These are phyloP conservation scores for Fagopyrum homotropicum DNA, from an alignment of 148 eudicot species.

Conservation along the genomic window DNA sequence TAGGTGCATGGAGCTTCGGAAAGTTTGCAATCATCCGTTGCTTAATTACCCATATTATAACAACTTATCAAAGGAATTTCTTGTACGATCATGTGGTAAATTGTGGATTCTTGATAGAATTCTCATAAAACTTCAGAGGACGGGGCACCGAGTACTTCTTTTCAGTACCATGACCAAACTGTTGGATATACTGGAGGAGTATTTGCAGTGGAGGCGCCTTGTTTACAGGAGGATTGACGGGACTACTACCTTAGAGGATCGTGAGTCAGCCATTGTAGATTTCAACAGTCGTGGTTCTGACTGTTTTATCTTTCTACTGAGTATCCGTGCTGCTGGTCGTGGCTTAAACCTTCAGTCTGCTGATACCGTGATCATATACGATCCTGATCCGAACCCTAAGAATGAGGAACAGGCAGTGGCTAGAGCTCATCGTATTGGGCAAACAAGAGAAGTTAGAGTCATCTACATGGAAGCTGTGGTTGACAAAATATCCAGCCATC, in stretches of 20 bases:
- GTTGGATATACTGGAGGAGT: slow-evolving; percentile 87
- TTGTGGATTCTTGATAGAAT: slow-evolving; percentile 87
- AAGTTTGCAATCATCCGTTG: slow-evolving; percentile 93
- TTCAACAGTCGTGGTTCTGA: slow-evolving; percentile 72
- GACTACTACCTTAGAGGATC: slow-evolving; percentile 90
- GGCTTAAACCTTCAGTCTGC: slow-evolving; percentile 97
- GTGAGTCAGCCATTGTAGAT: slow-evolving; percentile 93
- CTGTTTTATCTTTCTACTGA: slow-evolving; percentile 92
- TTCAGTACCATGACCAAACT: slow-evolving; percentile 99
- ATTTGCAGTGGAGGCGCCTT: slow-evolving; percentile 93
- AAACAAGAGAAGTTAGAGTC: slow-evolving; percentile 95
- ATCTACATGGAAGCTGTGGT: slow-evolving; percentile 98
- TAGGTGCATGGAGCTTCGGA: slow-evolving; percentile 97
- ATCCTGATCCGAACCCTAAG: slow-evolving; percentile 99
- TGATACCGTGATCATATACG: slow-evolving; percentile 93
- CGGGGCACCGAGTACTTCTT: slow-evolving; percentile 95
- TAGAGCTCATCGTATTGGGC: slow-evolving; percentile 97
- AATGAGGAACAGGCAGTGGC: slow-evolving; percentile 99
- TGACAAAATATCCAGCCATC: slow-evolving; percentile 83
- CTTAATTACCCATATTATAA: slow-evolving; percentile 82
- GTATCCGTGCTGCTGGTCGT: slow-evolving; percentile 98
- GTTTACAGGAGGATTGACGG: slow-evolving; percentile 92
- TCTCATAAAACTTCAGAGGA: slow-evolving; percentile 83
- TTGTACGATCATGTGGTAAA: slow-evolving; percentile 95
- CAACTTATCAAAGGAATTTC: slow-evolving; percentile 84